Evolutionary conservation across 2,329 filamentous ascomycete genomes (phyloP), one percentile per base, ranked within the genome.

Genomic region (Alternaria panax): DNA sequence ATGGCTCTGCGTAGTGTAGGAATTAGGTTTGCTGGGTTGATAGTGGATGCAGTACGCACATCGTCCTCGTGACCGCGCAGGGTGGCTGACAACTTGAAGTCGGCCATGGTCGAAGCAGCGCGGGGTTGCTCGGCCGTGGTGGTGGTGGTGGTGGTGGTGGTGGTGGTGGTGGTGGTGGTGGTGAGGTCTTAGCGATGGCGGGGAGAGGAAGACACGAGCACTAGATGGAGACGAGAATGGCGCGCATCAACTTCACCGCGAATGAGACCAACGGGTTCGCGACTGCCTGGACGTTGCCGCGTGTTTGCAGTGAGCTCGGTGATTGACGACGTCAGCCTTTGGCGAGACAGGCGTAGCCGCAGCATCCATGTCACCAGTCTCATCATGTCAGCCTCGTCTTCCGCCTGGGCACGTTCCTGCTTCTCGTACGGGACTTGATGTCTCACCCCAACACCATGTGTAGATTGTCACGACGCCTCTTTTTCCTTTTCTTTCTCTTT

Each of bases 51-150:
- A 16, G 18, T 14, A 48, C 64, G 34, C 85, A 97, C 95, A 87
- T 99, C 95, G 78, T 95, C 90, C 79, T 95, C 91, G 78, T 99
- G 95, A 74, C 92, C 94, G 69, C 88, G 83, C 67, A 99, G 86
- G 75, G 92, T 91, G 69, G 94, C 93, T 63, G 95, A 96, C 74
- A 99, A 88, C 86, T 94, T 97, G 85, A 92, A 98, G 77, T 93
- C 90, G 79, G 85, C 83, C 90, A 94, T 93, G 66, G 70, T 74
- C 65, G 64, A 61, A 50, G 54, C 51, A 51, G 52, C 59, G 69
- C 66, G 69, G 74, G 69, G 68, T 66, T 68, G 65, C 58, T 57
- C n/a, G n/a, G 18, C 30, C 16, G 7, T 34, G 55, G 58, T 58
- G 57, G 59, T 12, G 28, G 45, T 11, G 36, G 18, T 8, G 36